A percentile compares a stretch with the other conserved stretches of the same genome.
phyloP scores from a whole-genome alignment of 441 rosid genomes.

The Euphorbia schlechtendalii region DNA sequence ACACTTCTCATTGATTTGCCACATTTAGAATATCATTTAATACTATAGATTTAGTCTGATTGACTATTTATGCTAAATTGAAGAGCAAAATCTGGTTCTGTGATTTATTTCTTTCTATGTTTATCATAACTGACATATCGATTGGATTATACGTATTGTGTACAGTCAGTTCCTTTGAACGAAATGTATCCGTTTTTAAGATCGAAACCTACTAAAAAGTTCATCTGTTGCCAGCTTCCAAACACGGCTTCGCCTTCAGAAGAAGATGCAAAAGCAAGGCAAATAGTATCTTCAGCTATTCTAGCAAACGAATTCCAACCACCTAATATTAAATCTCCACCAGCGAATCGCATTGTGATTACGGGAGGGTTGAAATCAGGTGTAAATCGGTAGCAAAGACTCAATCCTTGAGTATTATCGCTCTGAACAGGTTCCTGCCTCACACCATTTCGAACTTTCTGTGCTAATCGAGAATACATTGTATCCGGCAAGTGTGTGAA shows the following conservation, averaged over 20 bases:
- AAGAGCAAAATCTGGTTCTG: background rate
- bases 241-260: background rate
- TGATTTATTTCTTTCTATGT: background rate
- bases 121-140: background rate
- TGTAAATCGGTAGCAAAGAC: slow-evolving; percentile 9
- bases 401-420: background rate
- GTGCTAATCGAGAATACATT: background rate
- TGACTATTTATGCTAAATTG: background rate
- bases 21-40: background rate
- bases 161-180: slow-evolving; percentile 2
- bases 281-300: background rate
- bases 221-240: slow-evolving; percentile 15
- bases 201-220: slow-evolving; percentile 14
- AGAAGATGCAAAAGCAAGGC: slow-evolving; percentile 9
- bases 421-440: background rate
- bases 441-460: background rate
- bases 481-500: background rate
- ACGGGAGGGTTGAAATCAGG: background rate
- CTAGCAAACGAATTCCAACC: slow-evolving; percentile 9
- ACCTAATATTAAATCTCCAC: slow-evolving; percentile 3
- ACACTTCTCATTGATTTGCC: background rate
- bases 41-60: background rate
- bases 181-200: background rate
- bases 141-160: background rate
- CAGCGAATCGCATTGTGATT: background rate